These are phyloP conservation scores for Calamus simplicifolius DNA, from an alignment of 176 grass and related monocot genomes.

Conservation along the genomic window DNA sequence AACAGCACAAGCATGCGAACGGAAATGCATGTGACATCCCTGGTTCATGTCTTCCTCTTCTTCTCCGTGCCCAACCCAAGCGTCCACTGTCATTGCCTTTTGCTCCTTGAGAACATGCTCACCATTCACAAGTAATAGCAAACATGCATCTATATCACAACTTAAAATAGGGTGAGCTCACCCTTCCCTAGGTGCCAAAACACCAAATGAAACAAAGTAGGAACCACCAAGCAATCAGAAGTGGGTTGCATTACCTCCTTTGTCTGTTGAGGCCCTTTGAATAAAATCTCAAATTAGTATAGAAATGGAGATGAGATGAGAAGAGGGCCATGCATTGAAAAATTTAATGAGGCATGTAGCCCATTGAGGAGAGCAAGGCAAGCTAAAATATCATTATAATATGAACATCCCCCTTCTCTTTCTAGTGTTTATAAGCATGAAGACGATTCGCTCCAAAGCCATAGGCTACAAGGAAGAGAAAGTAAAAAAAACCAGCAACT, in stretches of 20 bases:
- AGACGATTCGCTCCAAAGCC: constrained; percentile 30
- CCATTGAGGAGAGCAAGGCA: constrained; percentile 57
- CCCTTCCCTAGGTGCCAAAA: too few relatives aligned
- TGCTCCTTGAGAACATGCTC: too few relatives aligned
- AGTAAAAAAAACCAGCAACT: constrained; percentile 15
- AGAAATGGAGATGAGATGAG: constrained; percentile 23
- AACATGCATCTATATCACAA: not conserved
- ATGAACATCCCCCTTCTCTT: constrained; percentile 13
- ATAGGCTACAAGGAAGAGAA: constrained; percentile 16
- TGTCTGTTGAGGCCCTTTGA: constrained; percentile 18
- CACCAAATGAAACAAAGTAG: too few relatives aligned
- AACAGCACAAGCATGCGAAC: constrained; percentile 8
- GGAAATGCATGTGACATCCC: too few relatives aligned
- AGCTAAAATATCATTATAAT: constrained; percentile 48
- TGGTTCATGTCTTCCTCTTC: too few relatives aligned
- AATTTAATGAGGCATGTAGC: constrained; percentile 48
- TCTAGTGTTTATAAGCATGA: constrained; percentile 43
- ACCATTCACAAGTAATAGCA: too few relatives aligned
- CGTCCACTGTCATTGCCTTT: too few relatives aligned
- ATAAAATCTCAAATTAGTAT: constrained; percentile 22
- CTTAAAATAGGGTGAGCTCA: constrained; percentile 6
- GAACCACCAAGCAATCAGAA: not conserved
- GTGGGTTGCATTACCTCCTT: constrained; percentile 5
- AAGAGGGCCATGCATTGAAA: constrained; percentile 11
- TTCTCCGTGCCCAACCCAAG: too few relatives aligned